Conservation (phyloP, 2,329 filamentous ascomycete genomes). For the Hypocreales sp. region DNA sequence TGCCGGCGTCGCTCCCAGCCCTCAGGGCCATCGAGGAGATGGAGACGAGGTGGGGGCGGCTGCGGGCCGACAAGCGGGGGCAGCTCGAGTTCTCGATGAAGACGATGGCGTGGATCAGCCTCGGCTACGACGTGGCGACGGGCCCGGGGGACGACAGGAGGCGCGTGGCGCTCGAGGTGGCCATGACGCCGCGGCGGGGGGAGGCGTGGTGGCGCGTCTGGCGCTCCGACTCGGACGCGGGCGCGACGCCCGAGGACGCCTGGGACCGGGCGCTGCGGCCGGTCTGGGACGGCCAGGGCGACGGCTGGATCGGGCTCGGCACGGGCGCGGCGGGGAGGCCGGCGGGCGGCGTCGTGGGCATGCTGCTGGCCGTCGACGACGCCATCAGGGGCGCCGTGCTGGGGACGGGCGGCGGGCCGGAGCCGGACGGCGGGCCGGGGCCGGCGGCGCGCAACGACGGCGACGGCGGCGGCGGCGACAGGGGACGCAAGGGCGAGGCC, state of each 20-base stretch:
- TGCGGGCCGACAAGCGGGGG: constrained; percentile 26
- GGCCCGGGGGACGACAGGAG: constrained; percentile 11
- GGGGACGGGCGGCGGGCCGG: neutral
- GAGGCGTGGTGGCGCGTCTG: constrained; percentile 35
- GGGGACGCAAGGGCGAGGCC: no score
- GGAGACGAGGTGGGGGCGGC: constrained; percentile 34
- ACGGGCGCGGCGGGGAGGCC: constrained; percentile 28
- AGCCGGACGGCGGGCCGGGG: neutral
- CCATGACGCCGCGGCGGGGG: constrained; percentile 30
- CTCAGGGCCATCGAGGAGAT: constrained; percentile 45
- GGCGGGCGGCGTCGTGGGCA: constrained; percentile 24
- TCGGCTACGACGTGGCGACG: constrained; percentile 32
- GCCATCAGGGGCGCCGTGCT: constrained; percentile 20
- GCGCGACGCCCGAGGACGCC: constrained; percentile 12
- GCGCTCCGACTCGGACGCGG: constrained; percentile 12
- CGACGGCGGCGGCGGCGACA: no score
- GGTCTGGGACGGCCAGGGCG: constrained; percentile 28
- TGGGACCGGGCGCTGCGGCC: constrained; percentile 24
- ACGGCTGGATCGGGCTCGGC: constrained; percentile 30
- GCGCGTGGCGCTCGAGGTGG: constrained; percentile 35
- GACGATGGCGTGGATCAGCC: constrained; percentile 38
- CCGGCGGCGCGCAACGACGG: no score
- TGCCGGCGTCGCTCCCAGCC: constrained; percentile 49
- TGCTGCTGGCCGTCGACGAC: constrained; percentile 32
- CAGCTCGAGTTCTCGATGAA: constrained; percentile 35